phyloP scores from a whole-genome alignment of 1,284 basidiomycete species.

The Psilocybe mexicana region DNA sequence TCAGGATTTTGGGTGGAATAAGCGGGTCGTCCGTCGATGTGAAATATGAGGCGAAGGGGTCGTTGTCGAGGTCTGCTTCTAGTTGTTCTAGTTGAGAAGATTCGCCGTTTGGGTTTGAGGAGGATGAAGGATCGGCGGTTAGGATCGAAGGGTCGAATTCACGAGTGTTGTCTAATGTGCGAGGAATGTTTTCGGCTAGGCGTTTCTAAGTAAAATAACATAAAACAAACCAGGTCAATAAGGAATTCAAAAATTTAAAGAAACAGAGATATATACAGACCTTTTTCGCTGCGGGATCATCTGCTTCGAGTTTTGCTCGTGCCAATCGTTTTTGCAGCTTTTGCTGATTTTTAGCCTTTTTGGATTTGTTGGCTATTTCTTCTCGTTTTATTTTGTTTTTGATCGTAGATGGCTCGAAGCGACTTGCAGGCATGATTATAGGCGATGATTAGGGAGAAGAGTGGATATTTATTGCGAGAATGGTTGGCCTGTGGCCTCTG shows the following conservation, averaged over 20 bases:
- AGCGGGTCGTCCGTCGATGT: conserved; percentile 61
- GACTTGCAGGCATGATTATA: conserved; percentile 47
- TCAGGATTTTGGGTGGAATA: conserved; percentile 80
- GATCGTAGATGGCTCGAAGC: conserved; percentile 67
- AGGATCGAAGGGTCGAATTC: conserved; percentile 87
- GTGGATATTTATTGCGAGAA: no score
- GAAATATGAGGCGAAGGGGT: conserved; percentile 75
- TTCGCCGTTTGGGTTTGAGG: conserved; percentile 33
- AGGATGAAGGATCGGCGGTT: conserved; percentile 65
- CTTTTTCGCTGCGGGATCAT: conserved; percentile 71
- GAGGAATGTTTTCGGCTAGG: conserved; percentile 81
- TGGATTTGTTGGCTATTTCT: conserved; percentile 72
- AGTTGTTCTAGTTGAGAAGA: conserved; percentile 51
- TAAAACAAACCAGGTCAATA: neutral
- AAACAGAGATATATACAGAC: conserved; percentile 26
- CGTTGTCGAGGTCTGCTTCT: conserved; percentile 66
- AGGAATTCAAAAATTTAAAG: neutral
- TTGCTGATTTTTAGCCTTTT: conserved; percentile 77
- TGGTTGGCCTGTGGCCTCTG: no score
- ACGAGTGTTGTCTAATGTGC: conserved; percentile 92
- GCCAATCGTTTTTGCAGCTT: conserved; percentile 83
- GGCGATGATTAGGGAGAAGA: no score
- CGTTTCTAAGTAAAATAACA: conserved; percentile 58
- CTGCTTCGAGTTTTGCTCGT: conserved; percentile 69
- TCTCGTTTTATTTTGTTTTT: conserved; percentile 87